Conservation (phyloP, 2,329 filamentous ascomycete genomes). For the Hypoxylon sp. region DNA sequence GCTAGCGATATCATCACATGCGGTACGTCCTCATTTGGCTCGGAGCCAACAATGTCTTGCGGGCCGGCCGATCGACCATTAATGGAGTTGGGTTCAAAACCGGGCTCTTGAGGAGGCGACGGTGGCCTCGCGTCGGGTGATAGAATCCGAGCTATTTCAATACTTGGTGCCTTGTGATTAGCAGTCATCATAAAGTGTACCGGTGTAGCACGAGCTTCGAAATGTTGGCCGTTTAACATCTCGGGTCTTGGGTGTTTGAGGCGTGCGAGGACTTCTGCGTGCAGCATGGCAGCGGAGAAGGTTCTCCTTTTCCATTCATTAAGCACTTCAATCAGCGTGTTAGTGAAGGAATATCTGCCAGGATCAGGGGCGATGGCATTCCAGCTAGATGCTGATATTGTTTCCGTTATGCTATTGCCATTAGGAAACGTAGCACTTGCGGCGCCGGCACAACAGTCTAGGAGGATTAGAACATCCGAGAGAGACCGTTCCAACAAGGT, state of each 20-base stretch:
- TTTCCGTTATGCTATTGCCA: conserved; percentile 72
- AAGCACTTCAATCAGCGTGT: conserved; percentile 71
- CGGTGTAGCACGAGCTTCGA: conserved; percentile 71
- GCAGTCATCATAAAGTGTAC: conserved; percentile 76
- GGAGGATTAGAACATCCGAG: conserved; percentile 70
- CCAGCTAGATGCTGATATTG: conserved; percentile 74
- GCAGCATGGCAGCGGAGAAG: conserved; percentile 73
- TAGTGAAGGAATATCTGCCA: conserved; percentile 72
- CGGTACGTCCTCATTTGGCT: conserved; percentile 69
- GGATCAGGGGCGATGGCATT: conserved; percentile 73
- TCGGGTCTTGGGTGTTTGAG: conserved; percentile 72
- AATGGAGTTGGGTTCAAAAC: conserved; percentile 43
- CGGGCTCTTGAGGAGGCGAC: conserved; percentile 55
- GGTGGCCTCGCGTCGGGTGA: conserved; percentile 56
- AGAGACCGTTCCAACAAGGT: conserved; percentile 70
- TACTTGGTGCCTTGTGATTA: conserved; percentile 71
- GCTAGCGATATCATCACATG: conserved; percentile 74
- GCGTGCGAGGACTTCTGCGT: conserved; percentile 72
- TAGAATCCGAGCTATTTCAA: conserved; percentile 65
- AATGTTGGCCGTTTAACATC: conserved; percentile 70
- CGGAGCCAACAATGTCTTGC: conserved; percentile 54
- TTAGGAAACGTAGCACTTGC: conserved; percentile 72
- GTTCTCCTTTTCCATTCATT: conserved; percentile 69
- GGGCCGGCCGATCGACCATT: conserved; percentile 51
- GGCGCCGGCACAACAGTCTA: conserved; percentile 73